Percentiles rank a stretch among this genome's conserved stretches.
Conservation (phyloP, 176 grass and related monocot genomes). For the Panicum miliaceum region DNA sequence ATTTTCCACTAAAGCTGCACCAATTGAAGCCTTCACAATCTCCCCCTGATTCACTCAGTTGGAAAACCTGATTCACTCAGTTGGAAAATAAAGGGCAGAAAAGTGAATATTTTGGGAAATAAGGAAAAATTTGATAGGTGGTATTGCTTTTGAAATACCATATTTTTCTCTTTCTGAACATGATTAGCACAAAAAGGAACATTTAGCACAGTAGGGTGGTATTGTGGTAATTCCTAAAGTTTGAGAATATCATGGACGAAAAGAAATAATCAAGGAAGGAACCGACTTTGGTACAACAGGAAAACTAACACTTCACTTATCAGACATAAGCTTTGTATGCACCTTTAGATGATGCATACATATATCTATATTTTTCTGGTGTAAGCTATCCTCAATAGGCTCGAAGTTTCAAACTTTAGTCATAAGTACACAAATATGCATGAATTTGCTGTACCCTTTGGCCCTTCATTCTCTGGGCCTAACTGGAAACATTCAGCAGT, state of each 20-base stretch:
- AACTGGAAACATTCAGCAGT: neutral
- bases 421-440: neutral
- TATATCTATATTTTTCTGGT: neutral
- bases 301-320: neutral
- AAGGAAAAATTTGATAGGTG: conserved; percentile 9
- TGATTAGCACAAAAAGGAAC: neutral
- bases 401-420: neutral
- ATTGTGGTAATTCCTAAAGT: neutral
- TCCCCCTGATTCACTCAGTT: neutral
- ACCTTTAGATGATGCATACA: neutral
- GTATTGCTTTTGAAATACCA: neutral
- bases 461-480: neutral
- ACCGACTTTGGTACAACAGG: neutral
- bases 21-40: conserved; percentile 3
- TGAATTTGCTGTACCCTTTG: neutral
- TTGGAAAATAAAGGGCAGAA: neutral
- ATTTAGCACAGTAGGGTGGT: neutral
- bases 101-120: neutral
- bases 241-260: neutral
- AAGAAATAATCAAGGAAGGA: conserved; percentile 13
- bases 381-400: neutral
- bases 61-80: neutral
- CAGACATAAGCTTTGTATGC: neutral
- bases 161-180: conserved; percentile 6
- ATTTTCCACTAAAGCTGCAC: conserved; percentile 4